These are phyloP conservation scores for Emmonsiellopsis sp. DNA, from an alignment of 2,329 filamentous ascomycete genomes.

Conservation along the genomic window DNA sequence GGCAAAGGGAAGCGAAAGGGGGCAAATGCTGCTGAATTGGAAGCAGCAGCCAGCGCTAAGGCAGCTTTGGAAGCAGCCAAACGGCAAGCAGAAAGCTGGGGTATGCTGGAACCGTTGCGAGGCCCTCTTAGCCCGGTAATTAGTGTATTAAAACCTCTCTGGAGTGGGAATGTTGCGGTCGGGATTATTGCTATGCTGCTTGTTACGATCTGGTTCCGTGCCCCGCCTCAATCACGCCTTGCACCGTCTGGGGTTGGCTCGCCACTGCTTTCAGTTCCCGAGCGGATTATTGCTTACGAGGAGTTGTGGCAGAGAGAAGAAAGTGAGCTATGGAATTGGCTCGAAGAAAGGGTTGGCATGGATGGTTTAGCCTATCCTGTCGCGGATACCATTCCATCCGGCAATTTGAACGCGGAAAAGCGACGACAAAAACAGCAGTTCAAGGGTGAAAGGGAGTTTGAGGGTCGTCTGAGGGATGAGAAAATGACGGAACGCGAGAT, in stretches of 20 bases:
- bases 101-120: constrained; percentile 68
- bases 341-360: constrained; percentile 75
- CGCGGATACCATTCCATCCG: constrained; percentile 14
- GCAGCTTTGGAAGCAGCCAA: constrained; percentile 29
- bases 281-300: constrained; percentile 75
- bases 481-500: constrained; percentile 66
- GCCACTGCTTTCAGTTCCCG: constrained; percentile 40
- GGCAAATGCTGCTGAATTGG: constrained; percentile 33
- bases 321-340: constrained; percentile 83
- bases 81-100: constrained; percentile 53
- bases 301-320: constrained; percentile 87
- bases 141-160: constrained; percentile 59
- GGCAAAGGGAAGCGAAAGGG: constrained; percentile 53
- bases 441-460: constrained; percentile 36
- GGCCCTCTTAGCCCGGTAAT: constrained; percentile 59
- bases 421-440: constrained; percentile 26
- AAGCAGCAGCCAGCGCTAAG: constrained; percentile 37
- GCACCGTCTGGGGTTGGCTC: constrained; percentile 29
- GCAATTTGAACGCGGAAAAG: not conserved
- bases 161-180: constrained; percentile 70
- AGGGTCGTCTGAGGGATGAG: constrained; percentile 51
- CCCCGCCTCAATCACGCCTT: constrained; percentile 23
- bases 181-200: constrained; percentile 64
- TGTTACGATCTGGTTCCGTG: constrained; percentile 62
- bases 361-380: constrained; percentile 41